phyloP scores from a whole-genome alignment of 768 basidiomycete species.

The Rhodosporidiobolus odoratus region DNA sequence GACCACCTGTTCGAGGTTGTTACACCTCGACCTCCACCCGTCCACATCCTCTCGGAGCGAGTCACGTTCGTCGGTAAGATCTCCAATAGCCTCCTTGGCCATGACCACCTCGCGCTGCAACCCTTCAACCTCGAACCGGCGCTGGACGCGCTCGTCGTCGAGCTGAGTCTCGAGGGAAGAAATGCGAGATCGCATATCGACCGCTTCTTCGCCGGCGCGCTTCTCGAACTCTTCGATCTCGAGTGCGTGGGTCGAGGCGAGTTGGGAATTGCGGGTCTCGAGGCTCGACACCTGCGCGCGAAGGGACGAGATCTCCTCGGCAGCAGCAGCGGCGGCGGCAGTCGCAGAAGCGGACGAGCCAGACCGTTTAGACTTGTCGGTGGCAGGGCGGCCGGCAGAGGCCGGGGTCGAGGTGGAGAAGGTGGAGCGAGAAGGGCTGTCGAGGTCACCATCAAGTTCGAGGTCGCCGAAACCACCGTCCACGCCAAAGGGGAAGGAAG shows the following conservation, averaged over 20 bases:
- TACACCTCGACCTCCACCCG: slow-evolving; percentile 73
- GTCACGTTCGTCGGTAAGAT: slow-evolving; percentile 58
- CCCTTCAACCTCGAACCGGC: slow-evolving; percentile 55
- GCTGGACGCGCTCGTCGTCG: slow-evolving; percentile 23
- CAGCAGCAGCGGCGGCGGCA: slow-evolving; percentile 2
- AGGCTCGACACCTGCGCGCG: slow-evolving; percentile 31
- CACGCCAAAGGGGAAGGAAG: slow-evolving; percentile 29
- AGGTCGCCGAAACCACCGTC: slow-evolving; percentile 34
- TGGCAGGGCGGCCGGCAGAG: too few species aligned
- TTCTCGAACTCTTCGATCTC: slow-evolving; percentile 37
- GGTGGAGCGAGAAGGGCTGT: not conserved
- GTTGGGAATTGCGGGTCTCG: slow-evolving; percentile 9
- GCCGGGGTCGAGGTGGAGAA: not conserved
- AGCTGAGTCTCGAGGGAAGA: slow-evolving; percentile 30
- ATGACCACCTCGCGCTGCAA: slow-evolving; percentile 76
- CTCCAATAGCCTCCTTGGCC: slow-evolving; percentile 45
- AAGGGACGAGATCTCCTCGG: slow-evolving; percentile 35
- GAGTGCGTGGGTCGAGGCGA: slow-evolving; percentile 26
- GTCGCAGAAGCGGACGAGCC: not conserved
- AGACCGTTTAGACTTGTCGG: not conserved
- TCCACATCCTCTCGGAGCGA: slow-evolving; percentile 81
- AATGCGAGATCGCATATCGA: slow-evolving; percentile 25
- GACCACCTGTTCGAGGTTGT: slow-evolving; percentile 67
- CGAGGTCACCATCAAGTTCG: slow-evolving; percentile 20
- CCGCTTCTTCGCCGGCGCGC: slow-evolving; percentile 32